These are phyloP conservation scores for Pleurotus salmoneostramineus DNA, from an alignment of 768 basidiomycete species.

Conservation along the genomic window DNA sequence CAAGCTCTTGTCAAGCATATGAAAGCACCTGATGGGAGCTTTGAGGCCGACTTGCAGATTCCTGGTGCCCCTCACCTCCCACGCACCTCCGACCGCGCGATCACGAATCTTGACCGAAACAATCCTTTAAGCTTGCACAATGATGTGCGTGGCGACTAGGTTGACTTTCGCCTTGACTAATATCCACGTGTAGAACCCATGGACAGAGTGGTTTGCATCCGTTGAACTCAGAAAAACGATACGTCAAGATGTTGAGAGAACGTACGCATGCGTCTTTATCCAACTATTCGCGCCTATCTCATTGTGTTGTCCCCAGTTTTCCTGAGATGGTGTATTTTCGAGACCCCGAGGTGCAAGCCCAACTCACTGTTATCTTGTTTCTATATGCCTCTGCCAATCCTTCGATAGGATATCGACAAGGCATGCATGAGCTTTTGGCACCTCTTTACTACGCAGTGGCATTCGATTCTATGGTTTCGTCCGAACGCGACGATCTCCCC, in stretches of 20 bases:
- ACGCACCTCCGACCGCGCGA: slow-evolving; percentile 20
- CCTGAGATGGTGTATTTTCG: slow-evolving; percentile 96
- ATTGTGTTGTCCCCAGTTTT: slow-evolving; percentile 53
- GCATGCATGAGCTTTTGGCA: slow-evolving; percentile 97
- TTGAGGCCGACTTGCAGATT: slow-evolving; percentile 61
- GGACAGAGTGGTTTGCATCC: slow-evolving; percentile 91
- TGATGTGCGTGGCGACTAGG: slow-evolving; percentile 42
- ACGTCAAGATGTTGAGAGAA: slow-evolving; percentile 91
- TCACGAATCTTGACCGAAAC: slow-evolving; percentile 59
- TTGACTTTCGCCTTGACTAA: slow-evolving; percentile 5
- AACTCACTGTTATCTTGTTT: slow-evolving; percentile 85
- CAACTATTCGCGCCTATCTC: slow-evolving; percentile 4
- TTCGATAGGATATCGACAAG: slow-evolving; percentile 88
- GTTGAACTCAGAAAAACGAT: slow-evolving; percentile 89
- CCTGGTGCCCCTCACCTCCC: slow-evolving; percentile 26
- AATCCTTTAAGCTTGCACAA: slow-evolving; percentile 81
- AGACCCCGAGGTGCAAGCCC: slow-evolving; percentile 64
- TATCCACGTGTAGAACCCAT: slow-evolving; percentile 69
- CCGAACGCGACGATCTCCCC: slow-evolving; percentile 22
- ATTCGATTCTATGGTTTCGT: slow-evolving; percentile 62
- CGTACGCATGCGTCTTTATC: slow-evolving; percentile 48
- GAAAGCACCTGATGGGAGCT: slow-evolving; percentile 83
- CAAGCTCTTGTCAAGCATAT: slow-evolving; percentile 62
- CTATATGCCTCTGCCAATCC: slow-evolving; percentile 77
- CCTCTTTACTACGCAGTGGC: slow-evolving; percentile 82